Conservation (phyloP, 208 protist species). For the Crithidia mellificae region DNA sequence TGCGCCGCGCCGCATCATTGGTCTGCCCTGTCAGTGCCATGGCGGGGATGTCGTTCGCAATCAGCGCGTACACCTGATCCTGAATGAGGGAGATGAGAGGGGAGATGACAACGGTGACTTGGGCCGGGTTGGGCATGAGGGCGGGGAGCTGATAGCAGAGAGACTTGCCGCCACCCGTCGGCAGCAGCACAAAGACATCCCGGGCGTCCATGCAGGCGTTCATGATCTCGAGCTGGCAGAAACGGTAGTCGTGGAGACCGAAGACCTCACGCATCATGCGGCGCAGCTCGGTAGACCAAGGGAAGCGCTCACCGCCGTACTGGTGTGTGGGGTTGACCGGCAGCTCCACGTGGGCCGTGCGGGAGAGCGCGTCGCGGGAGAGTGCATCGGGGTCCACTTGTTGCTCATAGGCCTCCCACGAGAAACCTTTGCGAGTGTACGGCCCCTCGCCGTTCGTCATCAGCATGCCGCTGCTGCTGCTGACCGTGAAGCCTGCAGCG, state of each 20-base stretch:
- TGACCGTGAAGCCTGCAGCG: not conserved
- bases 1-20: conserved; percentile 47
- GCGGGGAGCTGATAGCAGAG: conserved; percentile 96
- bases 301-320: conserved; percentile 75
- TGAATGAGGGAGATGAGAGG: conserved; percentile 97
- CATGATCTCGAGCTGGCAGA: conserved; percentile 94
- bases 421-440: conserved; percentile 41
- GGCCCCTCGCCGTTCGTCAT: conserved; percentile 8
- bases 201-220: conserved; percentile 90
- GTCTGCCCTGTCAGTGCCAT: conserved; percentile 85
- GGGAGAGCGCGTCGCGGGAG: conserved; percentile 40
- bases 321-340: conserved; percentile 69
- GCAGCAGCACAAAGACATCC: conserved; percentile 95
- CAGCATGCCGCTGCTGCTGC: not conserved
- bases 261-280: conserved; percentile 89
- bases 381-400: conserved; percentile 32
- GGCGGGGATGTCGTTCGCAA: conserved; percentile 81
- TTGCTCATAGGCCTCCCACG: conserved; percentile 77
- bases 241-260: conserved; percentile 88
- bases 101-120: conserved; percentile 93
- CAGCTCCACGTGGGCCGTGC: conserved; percentile 49
- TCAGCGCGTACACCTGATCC: conserved; percentile 93
- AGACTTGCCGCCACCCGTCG: conserved; percentile 96
- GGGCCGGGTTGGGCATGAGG: conserved; percentile 78
- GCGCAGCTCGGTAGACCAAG: conserved; percentile 83